Base-by-base conservation (phyloP, 257 asterid species). In the Ocimum tenuiflorum region DNA sequence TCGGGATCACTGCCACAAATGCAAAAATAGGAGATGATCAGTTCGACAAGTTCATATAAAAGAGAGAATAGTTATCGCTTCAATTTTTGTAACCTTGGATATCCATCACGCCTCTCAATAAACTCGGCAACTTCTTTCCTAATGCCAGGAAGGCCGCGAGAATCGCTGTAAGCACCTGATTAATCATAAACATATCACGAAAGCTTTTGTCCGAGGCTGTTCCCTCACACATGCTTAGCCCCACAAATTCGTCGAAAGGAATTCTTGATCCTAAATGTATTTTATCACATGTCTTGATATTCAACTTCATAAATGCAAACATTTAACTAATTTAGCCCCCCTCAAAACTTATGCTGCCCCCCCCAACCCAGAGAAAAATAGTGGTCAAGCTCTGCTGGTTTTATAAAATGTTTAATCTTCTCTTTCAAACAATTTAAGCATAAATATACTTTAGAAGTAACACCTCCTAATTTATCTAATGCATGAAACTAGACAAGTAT, bases 81-180 rank as follows among this genome's bases (percentile, higher is more conserved):
- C 45, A 56, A 42, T 45, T 73, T 27, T 70, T 31, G 33, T 46
- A 75, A 91, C 97, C 99, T 94, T 69, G 96, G 97, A 80, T 91
- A 88, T 71, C 99, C 99, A 75, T 94, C 99, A 64, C 99, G 97
- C 69, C 95, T 88, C 88, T 81, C 92, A 45, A 94, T 94, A 73
- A 94, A 94, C 54, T 91, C 96, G 0, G 99, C 96, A 10, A 86
- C 95, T 78, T 91, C 97, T 78, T 94, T 86, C 91, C 99, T 85
- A 39, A 91, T 38, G 43, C 99, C 97, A 50, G 97, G 97, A 56
- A 88, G 57, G 35, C 99, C 99, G 60, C 97, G 97, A 9, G 99
- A 94, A 71, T 94, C 96, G 74, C 97, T 94, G 70, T 91, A 94
- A 50, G 99, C 99, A 82, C 99, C 99, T 85, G 78, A 80, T 59